Evolutionary conservation across 2,329 filamentous ascomycete genomes (phyloP).

Genomic region (Microsporum canis): DNA sequence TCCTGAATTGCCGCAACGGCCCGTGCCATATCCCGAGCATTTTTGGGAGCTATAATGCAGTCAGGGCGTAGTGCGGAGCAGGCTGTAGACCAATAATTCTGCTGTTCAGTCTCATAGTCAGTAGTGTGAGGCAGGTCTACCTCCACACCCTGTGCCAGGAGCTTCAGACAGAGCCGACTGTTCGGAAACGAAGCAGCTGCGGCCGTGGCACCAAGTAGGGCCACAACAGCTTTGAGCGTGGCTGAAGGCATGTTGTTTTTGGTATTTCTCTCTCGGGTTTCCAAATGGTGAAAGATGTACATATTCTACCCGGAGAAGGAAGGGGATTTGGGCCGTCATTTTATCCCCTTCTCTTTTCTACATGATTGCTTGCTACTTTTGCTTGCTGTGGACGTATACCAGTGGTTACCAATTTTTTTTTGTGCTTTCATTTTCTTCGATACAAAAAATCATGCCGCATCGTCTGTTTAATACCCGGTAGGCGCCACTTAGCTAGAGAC

Average conservation of each 20-base stretch:
- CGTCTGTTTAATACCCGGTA: neutral
- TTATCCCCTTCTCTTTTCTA: neutral
- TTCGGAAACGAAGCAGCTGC: neutral
- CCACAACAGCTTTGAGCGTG: neutral
- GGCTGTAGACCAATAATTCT: conserved; percentile 6
- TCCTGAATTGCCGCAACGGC: conserved; percentile 42
- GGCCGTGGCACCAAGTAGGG: neutral
- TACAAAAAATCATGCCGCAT: neutral
- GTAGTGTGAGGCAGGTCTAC: neutral
- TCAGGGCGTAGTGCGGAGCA: conserved; percentile 22
- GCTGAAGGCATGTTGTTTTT: neutral
- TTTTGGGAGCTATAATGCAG: conserved; percentile 40
- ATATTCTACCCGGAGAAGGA: neutral
- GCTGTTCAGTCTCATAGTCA: conserved; percentile 7
- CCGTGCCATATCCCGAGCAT: conserved; percentile 41
- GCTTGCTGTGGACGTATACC: conserved; percentile 1
- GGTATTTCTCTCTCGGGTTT: neutral
- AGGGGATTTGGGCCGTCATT: neutral
- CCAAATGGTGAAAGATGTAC: neutral
- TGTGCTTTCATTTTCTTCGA: neutral
- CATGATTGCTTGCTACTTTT: neutral
- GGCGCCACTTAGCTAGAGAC: conserved; percentile 1
- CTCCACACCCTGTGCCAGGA: neutral
- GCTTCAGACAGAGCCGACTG: conserved; percentile 1
- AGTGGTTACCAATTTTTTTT: neutral